phyloP scores from a whole-genome alignment of 2,329 filamentous ascomycete genomes.

The Neocucurbitaria cava region DNA sequence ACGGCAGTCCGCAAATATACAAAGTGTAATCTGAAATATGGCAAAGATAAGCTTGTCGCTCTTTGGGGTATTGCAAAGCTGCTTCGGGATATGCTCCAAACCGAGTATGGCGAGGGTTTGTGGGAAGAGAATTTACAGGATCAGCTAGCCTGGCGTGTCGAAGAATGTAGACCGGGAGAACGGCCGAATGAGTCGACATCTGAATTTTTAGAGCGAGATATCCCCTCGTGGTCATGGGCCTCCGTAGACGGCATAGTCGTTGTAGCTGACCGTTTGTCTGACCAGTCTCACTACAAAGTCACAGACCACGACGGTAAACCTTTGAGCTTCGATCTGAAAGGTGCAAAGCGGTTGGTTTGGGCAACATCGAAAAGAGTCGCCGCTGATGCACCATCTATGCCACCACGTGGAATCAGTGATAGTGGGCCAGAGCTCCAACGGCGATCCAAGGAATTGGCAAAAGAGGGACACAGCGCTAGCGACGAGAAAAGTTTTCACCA shows the following conservation, averaged over 20 bases:
- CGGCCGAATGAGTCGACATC: conserved; percentile 15
- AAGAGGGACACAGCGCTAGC: not conserved
- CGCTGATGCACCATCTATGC: conserved; percentile 1
- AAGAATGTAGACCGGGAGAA: conserved; percentile 10
- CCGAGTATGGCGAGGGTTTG: conserved; percentile 29
- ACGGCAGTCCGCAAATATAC: conserved; percentile 32
- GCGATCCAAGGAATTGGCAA: not conserved
- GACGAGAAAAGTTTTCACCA: not conserved
- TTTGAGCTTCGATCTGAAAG: conserved; percentile 18
- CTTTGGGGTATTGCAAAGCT: conserved; percentile 41
- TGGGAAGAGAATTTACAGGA: conserved; percentile 34
- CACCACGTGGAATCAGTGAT: conserved; percentile 18
- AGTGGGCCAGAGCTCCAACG: conserved; percentile 10
- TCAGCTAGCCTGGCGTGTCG: conserved; percentile 34
- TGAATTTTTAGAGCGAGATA: conserved; percentile 7
- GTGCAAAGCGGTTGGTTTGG: not conserved
- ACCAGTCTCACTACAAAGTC: conserved; percentile 16
- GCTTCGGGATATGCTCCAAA: conserved; percentile 25
- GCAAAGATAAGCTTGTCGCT: conserved; percentile 30
- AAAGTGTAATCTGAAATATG: conserved; percentile 24
- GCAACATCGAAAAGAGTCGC: not conserved
- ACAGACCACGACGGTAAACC: conserved; percentile 18
- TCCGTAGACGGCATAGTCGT: conserved; percentile 26
- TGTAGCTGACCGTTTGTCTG: conserved; percentile 19
- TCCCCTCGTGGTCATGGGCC: conserved; percentile 35